Base-by-base conservation (phyloP, 257 asterid species). In the Salvia rosmarinus region DNA sequence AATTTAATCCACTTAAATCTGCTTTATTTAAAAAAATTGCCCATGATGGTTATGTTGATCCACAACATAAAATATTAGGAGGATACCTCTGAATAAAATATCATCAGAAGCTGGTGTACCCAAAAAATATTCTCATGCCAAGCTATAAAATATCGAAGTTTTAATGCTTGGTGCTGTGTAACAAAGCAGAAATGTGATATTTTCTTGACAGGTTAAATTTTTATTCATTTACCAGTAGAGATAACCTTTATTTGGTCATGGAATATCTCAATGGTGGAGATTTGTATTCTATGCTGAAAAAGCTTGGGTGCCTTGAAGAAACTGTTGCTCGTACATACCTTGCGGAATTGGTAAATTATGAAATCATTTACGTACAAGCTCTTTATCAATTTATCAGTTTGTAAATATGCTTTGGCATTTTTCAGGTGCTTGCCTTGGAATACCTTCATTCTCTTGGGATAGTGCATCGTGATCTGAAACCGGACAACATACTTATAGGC, bases 241-340 rank as follows among this genome's bases (percentile, higher is more conserved):
- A 87, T 73, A 86, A 91, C 80, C 95, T 93, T 65, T 93, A 93
- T 82, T 83, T 93, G 88, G 98, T 93, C 68, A 93, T 93, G 98
- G 98, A 93, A 76, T 93, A 90, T 85, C 94, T 93, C 78, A 93
- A 86, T 51, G 98, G 98, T 59, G 98, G 98, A 71, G 98, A 93
- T 84, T 77, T 93, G 34, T 93, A 81, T 87, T 93, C 98, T 72
- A 66, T 93, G 82, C 90, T 93, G 28, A 87, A 75, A 70, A 89
- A 86, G 78, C 80, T 93, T 56, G 95, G 95, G 51, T 90, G 96
- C 85, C 89, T 93, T 62, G 97, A 84, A 79, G 97, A 91, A 86
- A 83, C 82, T 54, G 86, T 91, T 57, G 96, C 92, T 72, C 95
- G 97, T 52, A 75, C 85, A 43, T 93, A 93, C 78, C 80, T 93